Base-by-base conservation (phyloP, 2,329 filamentous ascomycete species). In the Verticillium albo-atrum region DNA sequence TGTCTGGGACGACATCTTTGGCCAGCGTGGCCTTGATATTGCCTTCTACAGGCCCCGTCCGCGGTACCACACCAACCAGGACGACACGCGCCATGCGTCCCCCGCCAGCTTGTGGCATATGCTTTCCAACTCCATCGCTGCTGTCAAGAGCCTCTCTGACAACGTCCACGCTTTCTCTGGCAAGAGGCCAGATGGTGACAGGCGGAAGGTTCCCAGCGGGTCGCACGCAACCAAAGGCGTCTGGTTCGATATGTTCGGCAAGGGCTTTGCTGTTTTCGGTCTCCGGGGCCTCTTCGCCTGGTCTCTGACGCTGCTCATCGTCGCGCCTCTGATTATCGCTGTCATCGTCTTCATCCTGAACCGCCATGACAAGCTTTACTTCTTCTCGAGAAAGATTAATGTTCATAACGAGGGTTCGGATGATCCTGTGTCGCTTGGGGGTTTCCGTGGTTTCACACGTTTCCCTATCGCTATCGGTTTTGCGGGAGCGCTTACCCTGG, bases 211-310 rank as follows among this genome's bases (percentile, higher is more conserved):
- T 2, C 80, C 84, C 63, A 89, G 88, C 62, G 89, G 90, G 10
- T 50, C 42, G 10, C 79, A 77, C 35, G 86, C 87, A 5, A 86
- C 82, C 17, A 79, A 85, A 61, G 91, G 88, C 30, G 92, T 98
- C 15, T 99, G 93, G 92, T 98, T 98, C 69, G 95, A 98, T 70
- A 75, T 98, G 7, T 94, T 96, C 64, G 95, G 94, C 51, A 83
- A 81, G 58, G 81, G 81, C 1, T 92, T 97, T 72, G 90, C 89
- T 17, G 81, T 96, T 2, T 90, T 97, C 69, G 82, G 84, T 54
- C 80, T 97, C 42, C 85, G 90, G 63, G 92, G 91, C 7, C 82
- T 98, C 60, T 98, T 98, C 74, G 92, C 92, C 3, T 86, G 95
- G 75, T 93, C 92, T 5, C 82, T 98, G 28, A 90, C 90, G 1